Percentiles rank a stretch among this genome's conserved stretches.
phyloP scores from a whole-genome alignment of 768 basidiomycete species.

The Lanmaoa pseudosensibilis region DNA sequence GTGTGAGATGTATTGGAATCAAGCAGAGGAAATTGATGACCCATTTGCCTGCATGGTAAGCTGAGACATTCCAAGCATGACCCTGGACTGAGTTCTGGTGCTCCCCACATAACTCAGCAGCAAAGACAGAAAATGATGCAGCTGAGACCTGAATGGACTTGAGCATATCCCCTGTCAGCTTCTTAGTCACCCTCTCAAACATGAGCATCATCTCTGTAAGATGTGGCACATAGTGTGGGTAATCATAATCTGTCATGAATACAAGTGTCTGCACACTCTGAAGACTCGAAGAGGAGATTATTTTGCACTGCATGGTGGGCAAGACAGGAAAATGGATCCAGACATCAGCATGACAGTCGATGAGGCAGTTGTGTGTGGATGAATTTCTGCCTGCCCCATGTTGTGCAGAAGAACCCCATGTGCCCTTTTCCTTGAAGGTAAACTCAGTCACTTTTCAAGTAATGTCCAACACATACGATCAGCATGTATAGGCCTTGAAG shows the following conservation, averaged over 20 bases:
- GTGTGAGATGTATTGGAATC: conserved; percentile 63
- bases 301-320: conserved; percentile 50
- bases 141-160: conserved; percentile 39
- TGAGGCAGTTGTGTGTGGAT: no score
- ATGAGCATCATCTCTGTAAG: conserved; percentile 44
- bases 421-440: conserved; percentile 48
- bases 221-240: conserved; percentile 39
- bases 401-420: conserved; percentile 14
- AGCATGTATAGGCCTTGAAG: no score
- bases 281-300: conserved; percentile 36
- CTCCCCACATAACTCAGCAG: no score
- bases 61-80: conserved; percentile 34
- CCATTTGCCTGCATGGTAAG: conserved; percentile 57
- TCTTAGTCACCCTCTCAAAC: conserved; percentile 52
- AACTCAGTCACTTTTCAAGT: no score
- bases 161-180: conserved; percentile 50
- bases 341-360: conserved; percentile 55
- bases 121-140: conserved; percentile 31
- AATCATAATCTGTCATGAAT: conserved; percentile 44
- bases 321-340: conserved; percentile 63
- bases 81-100: neutral
- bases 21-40: no score
- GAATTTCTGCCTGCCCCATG: neutral
- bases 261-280: conserved; percentile 38
- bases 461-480: no score